Conservation (phyloP, 2,329 filamentous ascomycete species). For the Reticulascus tulasneorum region DNA sequence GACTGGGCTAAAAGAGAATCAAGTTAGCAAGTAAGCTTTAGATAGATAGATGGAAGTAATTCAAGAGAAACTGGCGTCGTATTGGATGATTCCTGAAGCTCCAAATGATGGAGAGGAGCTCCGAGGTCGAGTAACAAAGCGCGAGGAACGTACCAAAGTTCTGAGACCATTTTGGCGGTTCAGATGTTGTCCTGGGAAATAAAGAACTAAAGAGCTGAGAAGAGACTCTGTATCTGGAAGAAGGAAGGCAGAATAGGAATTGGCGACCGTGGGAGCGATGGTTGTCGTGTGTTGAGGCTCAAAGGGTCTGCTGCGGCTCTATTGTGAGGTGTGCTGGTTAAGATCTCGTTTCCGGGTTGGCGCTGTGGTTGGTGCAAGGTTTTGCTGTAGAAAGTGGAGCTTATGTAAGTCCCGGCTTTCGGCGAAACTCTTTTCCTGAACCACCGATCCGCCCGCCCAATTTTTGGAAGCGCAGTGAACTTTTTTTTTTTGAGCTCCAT, state of each 20-base stretch:
- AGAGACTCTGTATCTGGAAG: no score
- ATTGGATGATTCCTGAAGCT: conserved; percentile 24
- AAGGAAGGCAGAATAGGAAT: no score
- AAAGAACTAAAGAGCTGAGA: conserved; percentile 4
- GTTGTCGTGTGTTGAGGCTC: conserved; percentile 7
- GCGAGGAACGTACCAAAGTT: conserved; percentile 70
- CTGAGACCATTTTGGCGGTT: conserved; percentile 65
- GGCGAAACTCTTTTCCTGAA: no score
- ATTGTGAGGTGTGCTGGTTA: conserved; percentile 19
- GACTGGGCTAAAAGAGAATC: conserved; percentile 65
- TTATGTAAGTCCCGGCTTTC: no score
- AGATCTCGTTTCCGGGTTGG: conserved; percentile 35
- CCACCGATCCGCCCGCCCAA: conserved; percentile 7
- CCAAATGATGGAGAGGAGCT: conserved; percentile 24
- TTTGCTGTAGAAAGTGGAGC: no score
- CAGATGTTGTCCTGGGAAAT: conserved; percentile 19
- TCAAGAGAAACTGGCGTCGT: background rate
- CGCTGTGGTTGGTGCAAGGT: conserved; percentile 35
- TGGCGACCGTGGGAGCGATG: no score
- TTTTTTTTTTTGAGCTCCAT: conserved; percentile 14
- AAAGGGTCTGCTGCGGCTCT: conserved; percentile 11
- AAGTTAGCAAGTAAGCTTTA: conserved; percentile 18
- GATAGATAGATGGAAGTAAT: conserved; percentile 1
- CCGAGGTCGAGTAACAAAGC: conserved; percentile 24
- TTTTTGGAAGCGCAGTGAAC: conserved; percentile 11